Evolutionary conservation across 2,329 filamentous ascomycete genomes (phyloP).

Genomic region (Mycogone perniciosa): DNA sequence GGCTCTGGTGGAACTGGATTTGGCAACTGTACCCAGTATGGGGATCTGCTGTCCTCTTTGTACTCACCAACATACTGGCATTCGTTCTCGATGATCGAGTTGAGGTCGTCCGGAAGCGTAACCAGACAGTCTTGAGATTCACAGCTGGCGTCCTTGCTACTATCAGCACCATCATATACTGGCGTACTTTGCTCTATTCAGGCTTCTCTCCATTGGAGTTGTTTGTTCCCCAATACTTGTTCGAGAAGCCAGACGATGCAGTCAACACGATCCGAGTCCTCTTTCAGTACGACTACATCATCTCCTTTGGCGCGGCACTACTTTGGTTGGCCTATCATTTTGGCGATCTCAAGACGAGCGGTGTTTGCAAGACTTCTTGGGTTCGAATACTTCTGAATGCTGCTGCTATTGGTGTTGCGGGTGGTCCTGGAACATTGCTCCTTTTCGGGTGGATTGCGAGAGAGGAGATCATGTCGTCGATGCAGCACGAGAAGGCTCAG

Average conservation of each 20-base stretch:
- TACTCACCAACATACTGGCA: conserved; percentile 7
- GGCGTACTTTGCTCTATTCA: conserved; percentile 15
- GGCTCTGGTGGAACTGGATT: conserved; percentile 27
- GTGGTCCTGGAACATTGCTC: conserved; percentile 7
- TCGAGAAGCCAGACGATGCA: conserved; percentile 13
- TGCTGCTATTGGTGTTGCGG: background rate
- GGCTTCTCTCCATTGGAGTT: conserved; percentile 8
- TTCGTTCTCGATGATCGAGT: background rate
- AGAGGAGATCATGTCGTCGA: conserved; percentile 4
- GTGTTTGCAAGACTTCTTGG: conserved; percentile 9
- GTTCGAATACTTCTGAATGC: conserved; percentile 1
- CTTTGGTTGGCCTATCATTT: conserved; percentile 21
- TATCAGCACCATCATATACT: conserved; percentile 15
- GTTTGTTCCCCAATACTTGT: conserved; percentile 21
- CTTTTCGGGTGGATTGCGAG: conserved; percentile 6
- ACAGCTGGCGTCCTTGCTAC: conserved; percentile 2
- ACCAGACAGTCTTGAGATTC: background rate
- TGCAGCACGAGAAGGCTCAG: background rate
- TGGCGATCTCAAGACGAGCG: conserved; percentile 18
- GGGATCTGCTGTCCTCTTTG: conserved; percentile 17
- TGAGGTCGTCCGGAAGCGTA: background rate
- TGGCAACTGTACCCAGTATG: conserved; percentile 26
- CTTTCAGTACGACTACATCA: conserved; percentile 25
- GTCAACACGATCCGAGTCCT: conserved; percentile 16
- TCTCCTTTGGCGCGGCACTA: conserved; percentile 14